A percentile compares a stretch with the other conserved stretches of the same genome.
These are phyloP conservation scores for Globisporangium rhizosaccharum DNA, from an alignment of 352 stramenopile species.

Conservation along the genomic window DNA sequence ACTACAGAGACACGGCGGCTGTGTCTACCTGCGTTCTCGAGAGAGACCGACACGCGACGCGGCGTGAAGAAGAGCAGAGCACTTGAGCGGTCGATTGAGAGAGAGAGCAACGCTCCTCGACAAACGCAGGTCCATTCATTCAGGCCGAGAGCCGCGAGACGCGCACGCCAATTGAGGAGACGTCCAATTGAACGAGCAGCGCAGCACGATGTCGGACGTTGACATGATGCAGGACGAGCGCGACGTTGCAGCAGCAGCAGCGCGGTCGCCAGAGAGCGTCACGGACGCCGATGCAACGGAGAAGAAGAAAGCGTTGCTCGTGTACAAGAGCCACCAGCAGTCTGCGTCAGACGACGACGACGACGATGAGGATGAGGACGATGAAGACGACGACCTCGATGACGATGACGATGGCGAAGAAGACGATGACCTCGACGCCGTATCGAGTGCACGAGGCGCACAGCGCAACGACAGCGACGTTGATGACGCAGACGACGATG, in stretches of 20 bases:
- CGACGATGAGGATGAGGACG: slow-evolving; percentile 32
- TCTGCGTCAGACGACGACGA: slow-evolving; percentile 58
- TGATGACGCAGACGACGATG: slow-evolving; percentile 17
- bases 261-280: slow-evolving; percentile 6
- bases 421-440: slow-evolving; percentile 18
- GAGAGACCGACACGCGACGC: not conserved
- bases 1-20: not conserved
- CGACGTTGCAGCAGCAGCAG: not conserved
- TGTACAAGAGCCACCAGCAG: slow-evolving; percentile 71
- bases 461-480: not conserved
- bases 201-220: not conserved
- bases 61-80: too few relatives aligned
- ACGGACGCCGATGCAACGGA: slow-evolving; percentile 30
- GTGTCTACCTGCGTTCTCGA: not conserved
- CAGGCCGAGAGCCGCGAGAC: too few relatives aligned
- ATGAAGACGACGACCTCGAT: slow-evolving; percentile 34
- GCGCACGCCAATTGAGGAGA: not conserved
- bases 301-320: slow-evolving; percentile 72
- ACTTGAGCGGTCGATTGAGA: not conserved
- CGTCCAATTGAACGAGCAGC: not conserved
- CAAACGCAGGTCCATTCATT: not conserved
- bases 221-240: not conserved
- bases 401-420: slow-evolving; percentile 12
- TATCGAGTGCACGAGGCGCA: not conserved
- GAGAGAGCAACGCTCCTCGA: not conserved